Evolutionary conservation across 2,329 filamentous ascomycete species (phyloP), one percentile per base, ranked within the genome.

Genomic region (Corinectria fuckeliana): DNA sequence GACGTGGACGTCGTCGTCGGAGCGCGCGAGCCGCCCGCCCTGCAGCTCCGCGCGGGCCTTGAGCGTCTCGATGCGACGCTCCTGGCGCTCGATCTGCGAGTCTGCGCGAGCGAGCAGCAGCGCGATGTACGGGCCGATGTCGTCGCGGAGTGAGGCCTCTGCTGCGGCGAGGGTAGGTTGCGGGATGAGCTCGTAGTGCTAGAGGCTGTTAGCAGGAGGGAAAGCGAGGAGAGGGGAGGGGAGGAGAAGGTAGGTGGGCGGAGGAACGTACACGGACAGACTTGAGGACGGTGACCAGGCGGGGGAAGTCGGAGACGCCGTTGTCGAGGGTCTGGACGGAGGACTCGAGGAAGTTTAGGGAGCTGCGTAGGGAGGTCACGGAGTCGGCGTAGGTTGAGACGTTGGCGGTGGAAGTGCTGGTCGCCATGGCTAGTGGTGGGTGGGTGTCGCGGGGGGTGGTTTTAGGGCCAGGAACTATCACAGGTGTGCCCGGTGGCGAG

Each of bases 171-270:
- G 86, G 50, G 91, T 91, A 11, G 90, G 87, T 74, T 96, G 92
- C 14, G 93, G 91, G 68, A 97, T 91, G 39, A 97, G 88, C 75
- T 97, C 93, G 77, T 96, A 97, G 79, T 97, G 93, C 89, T 96
- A 62, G 18, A 25, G 13, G 18, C 20, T 50, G 26, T 52, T 54
- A 50, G 45, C 10, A 21, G 8, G 48, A 13, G 23, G 14, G n/a
- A 13, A 25, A 20, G 25, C 32, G 47, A 10, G 20, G 11, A 56
- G 41, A 26, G 23, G 26, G n/a, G n/a, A n/a, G n/a, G n/a, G n/a
- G n/a, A n/a, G n/a, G n/a, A n/a, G n/a, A n/a, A n/a, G 14, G n/a
- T 14, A 25, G 21, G 25, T 36, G 47, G 8, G 20, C 11, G 57
- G 41, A 26, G 23, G 26, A 14, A 74, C 81, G 58, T 78, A 87